Percentiles rank a stretch among this genome's conserved stretches.
These are phyloP conservation scores for Xylaria palmicola DNA, from an alignment of 495 filamentous ascomycete genomes.

Conservation along the genomic window DNA sequence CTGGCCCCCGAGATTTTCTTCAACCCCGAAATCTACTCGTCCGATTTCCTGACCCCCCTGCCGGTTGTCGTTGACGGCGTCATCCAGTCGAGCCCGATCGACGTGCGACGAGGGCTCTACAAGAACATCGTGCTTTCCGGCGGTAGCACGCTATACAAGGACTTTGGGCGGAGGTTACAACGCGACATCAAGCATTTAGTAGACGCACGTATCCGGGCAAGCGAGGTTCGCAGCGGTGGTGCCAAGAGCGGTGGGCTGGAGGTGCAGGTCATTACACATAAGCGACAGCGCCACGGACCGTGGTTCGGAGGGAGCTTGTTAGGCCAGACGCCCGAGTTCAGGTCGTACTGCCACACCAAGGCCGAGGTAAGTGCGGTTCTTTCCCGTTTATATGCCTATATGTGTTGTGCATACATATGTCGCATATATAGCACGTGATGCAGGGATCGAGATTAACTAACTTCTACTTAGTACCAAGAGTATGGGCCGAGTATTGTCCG, in stretches of 20 bases:
- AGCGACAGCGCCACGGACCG: slow-evolving; percentile 93
- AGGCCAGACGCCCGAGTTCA: slow-evolving; percentile 97
- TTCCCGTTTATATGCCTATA: not conserved
- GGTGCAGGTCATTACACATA: slow-evolving; percentile 94
- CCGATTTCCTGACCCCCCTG: slow-evolving; percentile 93
- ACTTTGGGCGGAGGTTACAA: slow-evolving; percentile 93
- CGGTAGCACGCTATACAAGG: slow-evolving; percentile 94
- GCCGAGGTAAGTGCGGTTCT: slow-evolving; percentile 54
- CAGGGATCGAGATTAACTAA: slow-evolving; percentile 17
- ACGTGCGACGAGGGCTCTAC: slow-evolving; percentile 93
- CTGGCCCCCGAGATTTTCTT: slow-evolving; percentile 99
- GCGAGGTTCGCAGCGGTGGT: slow-evolving; percentile 84
- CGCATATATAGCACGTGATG: not conserved
- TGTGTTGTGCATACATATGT: no score
- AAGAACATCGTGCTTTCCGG: slow-evolving; percentile 99
- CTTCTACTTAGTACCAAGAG: slow-evolving; percentile 71
- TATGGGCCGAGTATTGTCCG: slow-evolving; percentile 93
- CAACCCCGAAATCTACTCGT: slow-evolving; percentile 98
- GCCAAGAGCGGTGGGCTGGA: slow-evolving; percentile 91
- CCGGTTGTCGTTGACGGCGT: slow-evolving; percentile 93
- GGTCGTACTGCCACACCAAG: slow-evolving; percentile 98
- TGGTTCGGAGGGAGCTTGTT: slow-evolving; percentile 98
- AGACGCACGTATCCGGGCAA: slow-evolving; percentile 59
- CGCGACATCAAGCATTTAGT: slow-evolving; percentile 95
- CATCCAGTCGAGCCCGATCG: slow-evolving; percentile 95